Conservation (phyloP, 2,329 filamentous ascomycete species). For the Penicillium sclerotigenum region DNA sequence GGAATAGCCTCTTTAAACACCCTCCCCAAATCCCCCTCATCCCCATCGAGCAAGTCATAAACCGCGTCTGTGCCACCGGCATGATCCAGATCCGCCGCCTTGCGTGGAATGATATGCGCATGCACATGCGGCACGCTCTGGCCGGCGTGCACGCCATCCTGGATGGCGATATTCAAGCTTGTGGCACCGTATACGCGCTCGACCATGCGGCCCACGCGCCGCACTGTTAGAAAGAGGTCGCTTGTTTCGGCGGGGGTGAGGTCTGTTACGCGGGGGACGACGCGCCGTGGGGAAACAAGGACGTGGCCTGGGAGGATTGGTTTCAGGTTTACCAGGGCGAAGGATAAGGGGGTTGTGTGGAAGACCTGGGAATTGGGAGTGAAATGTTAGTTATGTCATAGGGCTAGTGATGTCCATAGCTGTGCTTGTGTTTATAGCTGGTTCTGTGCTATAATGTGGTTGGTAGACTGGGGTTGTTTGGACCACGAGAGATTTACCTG, state of each 20-base stretch:
- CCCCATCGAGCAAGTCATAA: constrained; percentile 77
- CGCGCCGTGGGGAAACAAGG: constrained; percentile 73
- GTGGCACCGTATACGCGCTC: constrained; percentile 60
- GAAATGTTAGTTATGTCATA: neutral
- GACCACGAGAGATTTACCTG: constrained; percentile 52
- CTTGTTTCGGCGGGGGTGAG: constrained; percentile 68
- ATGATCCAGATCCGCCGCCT: constrained; percentile 56
- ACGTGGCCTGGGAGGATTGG: constrained; percentile 91
- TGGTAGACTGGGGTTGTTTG: neutral
- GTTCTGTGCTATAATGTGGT: neutral
- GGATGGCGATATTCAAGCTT: constrained; percentile 90
- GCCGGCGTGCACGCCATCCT: constrained; percentile 84
- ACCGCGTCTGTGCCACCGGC: constrained; percentile 66
- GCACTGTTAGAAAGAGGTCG: constrained; percentile 85
- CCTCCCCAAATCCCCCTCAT: constrained; percentile 77
- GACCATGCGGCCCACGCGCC: constrained; percentile 75
- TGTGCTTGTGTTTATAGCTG: neutral
- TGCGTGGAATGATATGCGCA: constrained; percentile 81
- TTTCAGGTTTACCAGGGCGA: constrained; percentile 92
- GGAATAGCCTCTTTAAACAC: constrained; percentile 58
- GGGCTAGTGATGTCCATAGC: neutral
- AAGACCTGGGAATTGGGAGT: constrained; percentile 66
- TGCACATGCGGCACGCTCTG: constrained; percentile 95
- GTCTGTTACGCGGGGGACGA: constrained; percentile 71
- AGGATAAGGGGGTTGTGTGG: constrained; percentile 72